Base-by-base conservation (phyloP, 2,329 filamentous ascomycete genomes). In the Chaetothyriales sp. region DNA sequence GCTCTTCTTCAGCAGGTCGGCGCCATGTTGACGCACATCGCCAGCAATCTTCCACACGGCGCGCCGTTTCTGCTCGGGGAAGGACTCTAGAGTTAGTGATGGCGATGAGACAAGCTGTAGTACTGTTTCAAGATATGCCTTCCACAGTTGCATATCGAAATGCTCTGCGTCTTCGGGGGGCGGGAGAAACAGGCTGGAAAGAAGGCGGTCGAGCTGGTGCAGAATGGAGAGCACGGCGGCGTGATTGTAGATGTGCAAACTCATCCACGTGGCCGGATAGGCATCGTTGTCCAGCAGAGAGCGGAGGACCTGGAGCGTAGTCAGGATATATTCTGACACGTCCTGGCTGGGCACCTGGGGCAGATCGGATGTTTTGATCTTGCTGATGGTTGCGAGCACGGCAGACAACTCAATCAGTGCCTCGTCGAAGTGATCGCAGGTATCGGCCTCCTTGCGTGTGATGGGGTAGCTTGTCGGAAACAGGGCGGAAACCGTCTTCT, bases 41-140 rank as follows among this genome's bases (percentile, higher is more conserved):
- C 92, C 92, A 3, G 90, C 92, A 63, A 98, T 95, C 70, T 96
- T 98, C 92, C 93, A 98, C 1, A 96, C 90, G 0, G 92, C 90
- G 50, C 92, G 76, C 45, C 92, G 76, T 70, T 96, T 98, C 68
- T 98, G 92, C 65, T 98, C 93, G 0, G 92, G 88, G 63, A 95
- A 96, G 0, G 89, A 95, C 64, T 98, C 92, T 39, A 98, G 76
- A 0, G 92, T 89, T 18, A 98, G 75, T 0, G 84, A 86, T 36
- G 89, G 81, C 61, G 88, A 95, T 4, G 86, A 86, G 2, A 98
- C 86, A 2, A 96, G 80, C 62, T 86, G 88, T 25, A 98, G 74
- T 26, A 98, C 71, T 0, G 88, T 90, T 18, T 82, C 84, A 64
- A 98, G 95, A 70, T 95, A 95, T 28, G 84, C 74, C 57, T 90